Evolutionary conservation across 495 filamentous ascomycete species (phyloP).

Genomic region (Neurospora africana): DNA sequence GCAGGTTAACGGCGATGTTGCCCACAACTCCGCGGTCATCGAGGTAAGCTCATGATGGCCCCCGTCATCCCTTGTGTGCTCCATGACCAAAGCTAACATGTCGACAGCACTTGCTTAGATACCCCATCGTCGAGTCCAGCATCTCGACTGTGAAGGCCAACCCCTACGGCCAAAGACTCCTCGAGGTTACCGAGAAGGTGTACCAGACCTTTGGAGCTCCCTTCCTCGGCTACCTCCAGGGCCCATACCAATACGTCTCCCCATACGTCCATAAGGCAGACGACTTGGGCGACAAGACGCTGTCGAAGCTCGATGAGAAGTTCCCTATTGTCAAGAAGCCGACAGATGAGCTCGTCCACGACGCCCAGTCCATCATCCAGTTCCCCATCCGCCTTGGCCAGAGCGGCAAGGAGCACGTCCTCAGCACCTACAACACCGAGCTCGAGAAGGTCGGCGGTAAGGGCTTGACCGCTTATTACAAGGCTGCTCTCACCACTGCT

Average conservation of each 20-base stretch:
- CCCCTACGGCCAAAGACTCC: slow-evolving; percentile 68
- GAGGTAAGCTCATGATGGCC: slow-evolving; percentile 10
- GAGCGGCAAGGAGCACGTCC: slow-evolving; percentile 67
- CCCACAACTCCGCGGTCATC: slow-evolving; percentile 14
- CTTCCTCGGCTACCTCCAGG: slow-evolving; percentile 63
- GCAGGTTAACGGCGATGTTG: slow-evolving; percentile 21
- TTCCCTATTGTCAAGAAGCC: slow-evolving; percentile 88
- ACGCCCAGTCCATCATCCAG: slow-evolving; percentile 50
- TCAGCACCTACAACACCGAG: slow-evolving; percentile 60
- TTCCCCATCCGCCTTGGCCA: slow-evolving; percentile 55
- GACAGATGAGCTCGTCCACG: slow-evolving; percentile 61
- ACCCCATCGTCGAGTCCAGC: slow-evolving; percentile 74
- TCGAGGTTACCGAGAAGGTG: slow-evolving; percentile 57
- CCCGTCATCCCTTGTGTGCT: background rate
- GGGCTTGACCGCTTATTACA: slow-evolving; percentile 54
- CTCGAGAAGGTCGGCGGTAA: slow-evolving; percentile 66
- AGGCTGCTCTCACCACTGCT: slow-evolving; percentile 65
- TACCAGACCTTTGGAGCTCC: slow-evolving; percentile 58
- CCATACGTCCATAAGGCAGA: slow-evolving; percentile 82
- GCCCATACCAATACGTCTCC: slow-evolving; percentile 63
- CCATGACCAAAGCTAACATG: slow-evolving; percentile 3
- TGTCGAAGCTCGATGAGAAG: slow-evolving; percentile 61
- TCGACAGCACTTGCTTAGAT: slow-evolving; percentile 66
- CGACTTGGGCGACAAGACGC: slow-evolving; percentile 60
- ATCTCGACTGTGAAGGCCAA: slow-evolving; percentile 68